Base-by-base conservation (phyloP, 1,284 basidiomycete genomes). In the Moniliella sp. region DNA sequence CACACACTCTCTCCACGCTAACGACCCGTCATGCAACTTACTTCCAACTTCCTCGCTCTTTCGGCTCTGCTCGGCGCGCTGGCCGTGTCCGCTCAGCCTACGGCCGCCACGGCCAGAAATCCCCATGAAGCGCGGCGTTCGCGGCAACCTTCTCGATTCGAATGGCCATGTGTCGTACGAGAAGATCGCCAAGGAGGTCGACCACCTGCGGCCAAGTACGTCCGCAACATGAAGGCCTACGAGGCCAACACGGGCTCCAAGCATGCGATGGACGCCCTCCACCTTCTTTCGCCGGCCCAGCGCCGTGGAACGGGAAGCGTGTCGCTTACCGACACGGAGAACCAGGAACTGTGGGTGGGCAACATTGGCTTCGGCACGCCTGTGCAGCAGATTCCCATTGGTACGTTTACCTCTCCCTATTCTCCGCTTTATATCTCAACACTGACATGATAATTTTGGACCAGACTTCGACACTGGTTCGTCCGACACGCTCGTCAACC, bases 401-500 rank as follows among this genome's bases (percentile, higher is more conserved):
- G n/a, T n/a, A n/a, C n/a, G n/a, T n/a, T n/a, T n/a, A n/a, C n/a
- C n/a, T n/a, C n/a, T n/a, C n/a, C n/a, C n/a, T n/a, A n/a, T n/a
- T n/a, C n/a, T n/a, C n/a, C n/a, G n/a, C n/a, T n/a, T n/a, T n/a
- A n/a, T n/a, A n/a, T n/a, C n/a, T n/a, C n/a, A n/a, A n/a, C n/a
- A n/a, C n/a, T n/a, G n/a, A n/a, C n/a, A n/a, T n/a, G n/a, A n/a
- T n/a, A n/a, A n/a, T n/a, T n/a, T n/a, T n/a, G n/a, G n/a, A n/a
- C n/a, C n/a, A n/a, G 21, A 23, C 21, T 23, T 23, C n/a, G 21
- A 23, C 21, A 23, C 21, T n/a, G 21, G 21, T 23, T 23, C 30
- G 13, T 17, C 25, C 26, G 32, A 28, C 25, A 27, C 25, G 7
- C 12, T 33, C 16, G 15, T 18, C 25, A 18, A 27, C 10, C 16